These are phyloP conservation scores for Alopecurus myosuroides DNA, from an alignment of 176 grass and related monocot genomes.

Conservation along the genomic window DNA sequence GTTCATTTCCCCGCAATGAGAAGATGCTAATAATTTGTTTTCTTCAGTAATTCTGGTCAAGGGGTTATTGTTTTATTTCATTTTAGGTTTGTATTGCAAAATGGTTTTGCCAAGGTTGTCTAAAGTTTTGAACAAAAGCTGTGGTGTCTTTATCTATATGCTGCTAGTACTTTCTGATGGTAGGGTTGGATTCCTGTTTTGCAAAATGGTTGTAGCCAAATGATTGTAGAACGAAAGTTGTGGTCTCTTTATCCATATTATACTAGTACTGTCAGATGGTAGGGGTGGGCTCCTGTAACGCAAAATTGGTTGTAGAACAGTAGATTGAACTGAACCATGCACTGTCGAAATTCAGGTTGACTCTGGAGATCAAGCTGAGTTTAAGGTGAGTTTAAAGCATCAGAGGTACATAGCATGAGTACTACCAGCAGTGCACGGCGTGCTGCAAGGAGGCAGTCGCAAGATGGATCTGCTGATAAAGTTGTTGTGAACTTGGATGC, in stretches of 20 bases:
- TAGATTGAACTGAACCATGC: background rate
- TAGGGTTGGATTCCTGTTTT: too few relatives aligned
- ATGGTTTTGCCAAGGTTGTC: too few relatives aligned
- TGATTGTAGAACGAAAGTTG: background rate
- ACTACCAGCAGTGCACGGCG: background rate
- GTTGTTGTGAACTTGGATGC: constrained; percentile 31
- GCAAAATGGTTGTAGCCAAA: too few relatives aligned
- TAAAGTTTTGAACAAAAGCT: too few relatives aligned
- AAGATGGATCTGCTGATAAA: constrained; percentile 31
- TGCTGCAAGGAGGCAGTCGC: constrained; percentile 12
- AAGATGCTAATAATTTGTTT: background rate
- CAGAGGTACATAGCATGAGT: constrained; percentile 30
- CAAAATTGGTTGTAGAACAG: background rate
- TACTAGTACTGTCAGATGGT: background rate
- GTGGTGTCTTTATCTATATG: too few relatives aligned
- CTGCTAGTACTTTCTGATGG: too few relatives aligned
- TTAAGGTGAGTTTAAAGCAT: background rate
- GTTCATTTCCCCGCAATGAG: background rate
- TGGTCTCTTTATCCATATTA: background rate
- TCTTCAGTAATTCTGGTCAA: background rate
- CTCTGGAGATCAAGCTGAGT: background rate
- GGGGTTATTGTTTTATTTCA: background rate
- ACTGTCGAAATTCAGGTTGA: constrained; percentile 23
- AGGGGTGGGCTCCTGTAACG: background rate
- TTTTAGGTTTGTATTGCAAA: background rate